A percentile compares a stretch with the other conserved stretches of the same genome.
phyloP scores from a whole-genome alignment of 2,329 filamentous ascomycete genomes.

The Fusarium pseudocircinatum region DNA sequence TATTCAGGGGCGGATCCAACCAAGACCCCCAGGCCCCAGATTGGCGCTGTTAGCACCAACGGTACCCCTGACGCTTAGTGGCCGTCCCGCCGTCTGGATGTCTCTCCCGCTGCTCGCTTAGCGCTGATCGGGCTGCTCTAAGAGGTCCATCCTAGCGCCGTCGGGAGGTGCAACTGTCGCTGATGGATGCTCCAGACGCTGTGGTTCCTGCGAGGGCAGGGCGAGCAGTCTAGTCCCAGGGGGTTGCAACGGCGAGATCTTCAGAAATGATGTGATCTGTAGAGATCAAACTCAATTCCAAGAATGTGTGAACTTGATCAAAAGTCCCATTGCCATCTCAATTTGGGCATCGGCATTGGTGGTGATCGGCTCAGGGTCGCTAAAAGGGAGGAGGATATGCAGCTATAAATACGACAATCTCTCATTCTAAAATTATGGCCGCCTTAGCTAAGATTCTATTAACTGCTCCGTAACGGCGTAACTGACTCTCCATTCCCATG shows the following conservation, averaged over 20 bases:
- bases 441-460: slow-evolving; percentile 11
- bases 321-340: slow-evolving; percentile 1
- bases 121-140: slow-evolving; percentile 42
- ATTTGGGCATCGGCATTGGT: slow-evolving; percentile 21
- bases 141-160: slow-evolving; percentile 38
- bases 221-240: not conserved
- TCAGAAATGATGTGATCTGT: not conserved
- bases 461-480: not conserved
- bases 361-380: slow-evolving; percentile 17
- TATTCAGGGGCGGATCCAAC: slow-evolving; percentile 45
- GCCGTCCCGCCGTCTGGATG: slow-evolving; percentile 40
- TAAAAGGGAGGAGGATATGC: slow-evolving; percentile 26
- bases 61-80: slow-evolving; percentile 40
- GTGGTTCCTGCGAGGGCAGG: slow-evolving; percentile 15
- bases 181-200: not conserved
- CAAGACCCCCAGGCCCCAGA: slow-evolving; percentile 43
- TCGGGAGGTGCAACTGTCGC: slow-evolving; percentile 29
- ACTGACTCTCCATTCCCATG: slow-evolving; percentile 2
- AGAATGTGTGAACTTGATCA: not conserved
- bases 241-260: slow-evolving; percentile 9
- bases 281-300: not conserved
- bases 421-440: slow-evolving; percentile 19
- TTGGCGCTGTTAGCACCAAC: slow-evolving; percentile 44
- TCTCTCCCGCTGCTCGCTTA: slow-evolving; percentile 42
- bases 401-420: slow-evolving; percentile 27